Percentiles rank a stretch among this genome's conserved stretches.
Conservation (phyloP, 768 basidiomycete genomes). For the Phanerochaete carnosa region DNA sequence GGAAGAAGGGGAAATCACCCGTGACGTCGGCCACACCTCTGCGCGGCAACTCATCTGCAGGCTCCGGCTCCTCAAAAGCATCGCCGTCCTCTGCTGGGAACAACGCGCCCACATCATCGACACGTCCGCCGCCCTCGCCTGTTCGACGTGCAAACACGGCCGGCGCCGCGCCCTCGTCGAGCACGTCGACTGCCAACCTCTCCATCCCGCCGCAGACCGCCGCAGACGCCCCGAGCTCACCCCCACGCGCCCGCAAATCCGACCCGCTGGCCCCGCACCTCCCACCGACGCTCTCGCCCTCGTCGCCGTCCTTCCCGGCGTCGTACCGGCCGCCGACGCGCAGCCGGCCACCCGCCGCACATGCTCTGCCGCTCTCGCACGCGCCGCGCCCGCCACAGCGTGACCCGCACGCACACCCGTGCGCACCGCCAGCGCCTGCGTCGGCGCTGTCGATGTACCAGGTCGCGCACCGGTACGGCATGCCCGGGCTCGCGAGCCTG, state of each 20-base stretch:
- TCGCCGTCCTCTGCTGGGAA: not conserved
- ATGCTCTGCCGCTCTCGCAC: conserved; percentile 26
- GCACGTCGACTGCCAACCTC: conserved; percentile 2
- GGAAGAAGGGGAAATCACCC: conserved; percentile 9
- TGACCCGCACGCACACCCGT: conserved; percentile 75
- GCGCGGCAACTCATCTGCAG: conserved; percentile 8
- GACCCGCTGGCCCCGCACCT: conserved; percentile 31
- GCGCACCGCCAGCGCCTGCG: conserved; percentile 56
- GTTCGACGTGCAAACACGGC: conserved; percentile 15
- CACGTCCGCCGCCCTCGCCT: conserved; percentile 15
- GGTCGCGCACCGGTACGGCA: conserved; percentile 70
- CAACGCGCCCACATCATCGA: not conserved
- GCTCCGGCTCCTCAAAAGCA: conserved; percentile 15
- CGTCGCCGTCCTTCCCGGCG: conserved; percentile 29
- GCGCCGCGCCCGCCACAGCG: conserved; percentile 33
- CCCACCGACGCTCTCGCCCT: conserved; percentile 27
- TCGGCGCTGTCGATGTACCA: conserved; percentile 76
- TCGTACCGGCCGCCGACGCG: not conserved
- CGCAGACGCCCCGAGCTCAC: conserved; percentile 22
- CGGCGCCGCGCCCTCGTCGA: not conserved
- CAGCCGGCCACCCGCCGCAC: not conserved
- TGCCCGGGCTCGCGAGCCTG: conserved; percentile 61
- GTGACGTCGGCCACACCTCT: conserved; percentile 12
- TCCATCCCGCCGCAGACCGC: conserved; percentile 2
- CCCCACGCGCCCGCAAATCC: conserved; percentile 29